Percentiles rank a stretch among this genome's conserved stretches.
These are phyloP conservation scores for Yamadazyma siamensis DNA, from an alignment of 1,139 yeast species.

Conservation along the genomic window DNA sequence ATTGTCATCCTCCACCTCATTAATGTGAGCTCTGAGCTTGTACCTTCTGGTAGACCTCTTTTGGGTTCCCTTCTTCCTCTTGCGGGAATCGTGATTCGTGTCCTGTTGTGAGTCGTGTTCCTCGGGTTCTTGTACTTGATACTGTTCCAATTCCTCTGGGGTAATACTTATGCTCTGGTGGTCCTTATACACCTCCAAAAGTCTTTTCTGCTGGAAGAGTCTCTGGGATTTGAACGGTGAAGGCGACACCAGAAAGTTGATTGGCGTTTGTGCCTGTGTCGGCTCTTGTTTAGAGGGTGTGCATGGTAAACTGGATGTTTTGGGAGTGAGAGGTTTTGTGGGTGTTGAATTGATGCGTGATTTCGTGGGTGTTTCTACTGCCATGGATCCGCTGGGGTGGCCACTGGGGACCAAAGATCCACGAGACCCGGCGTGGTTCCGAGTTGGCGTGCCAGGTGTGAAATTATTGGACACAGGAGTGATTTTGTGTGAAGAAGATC, in stretches of 20 bases:
- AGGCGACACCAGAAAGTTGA: conserved; percentile 39
- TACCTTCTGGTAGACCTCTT: conserved; percentile 65
- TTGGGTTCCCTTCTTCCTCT: conserved; percentile 44
- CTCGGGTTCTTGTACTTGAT: conserved; percentile 12
- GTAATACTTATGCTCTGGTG: conserved; percentile 22
- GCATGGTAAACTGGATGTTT: conserved; percentile 7
- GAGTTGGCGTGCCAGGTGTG: too few species aligned
- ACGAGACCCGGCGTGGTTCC: too few species aligned
- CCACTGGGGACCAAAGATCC: too few species aligned
- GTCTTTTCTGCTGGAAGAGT: conserved; percentile 18
- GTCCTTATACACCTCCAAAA: conserved; percentile 39
- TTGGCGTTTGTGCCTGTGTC: too few species aligned
- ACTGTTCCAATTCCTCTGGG: conserved; percentile 14
- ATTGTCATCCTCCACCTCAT: conserved; percentile 15
- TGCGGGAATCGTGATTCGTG: conserved; percentile 11
- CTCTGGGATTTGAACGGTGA: conserved; percentile 43
- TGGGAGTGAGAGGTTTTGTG: conserved; percentile 6
- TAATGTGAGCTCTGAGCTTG: conserved; percentile 46
- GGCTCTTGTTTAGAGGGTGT: conserved; percentile 1
- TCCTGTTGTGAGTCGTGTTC: conserved; percentile 10
- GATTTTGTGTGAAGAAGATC: too few species aligned
- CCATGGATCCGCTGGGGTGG: too few species aligned
- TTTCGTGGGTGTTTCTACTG: too few species aligned
- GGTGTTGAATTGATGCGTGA: conserved; percentile 9
- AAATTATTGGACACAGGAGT: conserved; percentile 1